Evolutionary conservation across 169 alveolate species (phyloP).

Genomic region (Cryptosporidium tyzzeri): DNA sequence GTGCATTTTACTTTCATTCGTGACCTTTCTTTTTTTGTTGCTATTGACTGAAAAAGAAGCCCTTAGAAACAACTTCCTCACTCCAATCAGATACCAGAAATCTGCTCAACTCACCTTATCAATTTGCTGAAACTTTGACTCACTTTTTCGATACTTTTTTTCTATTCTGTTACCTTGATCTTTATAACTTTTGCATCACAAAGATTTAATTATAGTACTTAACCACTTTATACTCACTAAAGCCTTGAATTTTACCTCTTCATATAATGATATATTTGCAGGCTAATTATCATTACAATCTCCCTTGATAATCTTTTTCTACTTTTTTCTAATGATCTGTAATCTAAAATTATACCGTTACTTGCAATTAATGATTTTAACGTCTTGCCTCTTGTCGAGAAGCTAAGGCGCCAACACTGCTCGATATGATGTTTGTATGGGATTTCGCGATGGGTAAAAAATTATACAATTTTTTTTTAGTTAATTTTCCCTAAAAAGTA

Average conservation of each 20-base stretch:
- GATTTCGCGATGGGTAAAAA: slow-evolving; percentile 48
- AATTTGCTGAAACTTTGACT: neutral
- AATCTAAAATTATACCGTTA: slow-evolving; percentile 75
- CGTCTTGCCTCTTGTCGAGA: slow-evolving; percentile 48
- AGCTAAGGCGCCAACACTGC: slow-evolving; percentile 69
- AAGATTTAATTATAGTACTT: neutral
- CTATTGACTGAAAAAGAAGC: neutral
- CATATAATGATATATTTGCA: neutral
- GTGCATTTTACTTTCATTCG: slow-evolving; percentile 16
- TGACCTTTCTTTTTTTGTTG: neutral
- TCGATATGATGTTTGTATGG: slow-evolving; percentile 57
- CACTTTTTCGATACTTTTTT: neutral
- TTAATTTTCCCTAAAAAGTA: no score
- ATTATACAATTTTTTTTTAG: neutral
- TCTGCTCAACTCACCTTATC: neutral
- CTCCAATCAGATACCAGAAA: neutral
- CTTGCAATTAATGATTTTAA: slow-evolving; percentile 75
- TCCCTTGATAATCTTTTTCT: neutral
- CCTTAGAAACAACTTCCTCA: neutral
- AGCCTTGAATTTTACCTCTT: neutral
- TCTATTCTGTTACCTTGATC: neutral
- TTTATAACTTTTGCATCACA: slow-evolving; percentile 16
- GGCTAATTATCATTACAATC: slow-evolving; percentile 8
- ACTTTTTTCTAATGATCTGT: slow-evolving; percentile 46
- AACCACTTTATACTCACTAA: neutral